phyloP scores from a whole-genome alignment of 192 early-diverging fungal genomes.

The Backusella macrospora region DNA sequence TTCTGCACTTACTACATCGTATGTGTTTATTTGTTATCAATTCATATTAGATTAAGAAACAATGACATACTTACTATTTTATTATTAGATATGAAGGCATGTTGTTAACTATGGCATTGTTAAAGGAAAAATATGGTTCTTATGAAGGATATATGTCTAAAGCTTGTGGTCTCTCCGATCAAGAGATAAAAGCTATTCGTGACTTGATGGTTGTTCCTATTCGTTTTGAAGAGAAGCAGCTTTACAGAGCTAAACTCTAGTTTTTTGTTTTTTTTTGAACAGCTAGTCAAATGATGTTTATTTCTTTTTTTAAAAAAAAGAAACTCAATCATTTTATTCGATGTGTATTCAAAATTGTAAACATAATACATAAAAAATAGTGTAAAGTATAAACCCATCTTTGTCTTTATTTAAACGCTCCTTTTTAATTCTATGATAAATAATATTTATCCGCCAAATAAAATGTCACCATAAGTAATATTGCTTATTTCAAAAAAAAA shows the following conservation, averaged over 20 bases:
- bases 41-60: not conserved
- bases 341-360: no score
- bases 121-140: constrained; percentile 50
- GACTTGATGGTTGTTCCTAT: constrained; percentile 47
- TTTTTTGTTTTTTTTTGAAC: not conserved
- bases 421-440: no score
- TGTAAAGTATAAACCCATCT: no score
- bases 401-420: no score
- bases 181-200: constrained; percentile 46
- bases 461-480: no score
- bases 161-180: constrained; percentile 41
- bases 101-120: constrained; percentile 38
- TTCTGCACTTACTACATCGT: constrained; percentile 30
- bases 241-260: constrained; percentile 25
- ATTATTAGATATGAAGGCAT: constrained; percentile 26
- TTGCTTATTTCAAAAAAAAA: no score
- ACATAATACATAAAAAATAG: no score
- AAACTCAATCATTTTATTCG: no score
- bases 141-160: constrained; percentile 49
- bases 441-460: no score
- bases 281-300: not conserved
- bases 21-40: not conserved
- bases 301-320: not conserved
- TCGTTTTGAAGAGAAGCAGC: constrained; percentile 39
- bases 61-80: not conserved